phyloP scores from a whole-genome alignment of 2,329 filamentous ascomycete genomes.

The Hypoxylon sp. region DNA sequence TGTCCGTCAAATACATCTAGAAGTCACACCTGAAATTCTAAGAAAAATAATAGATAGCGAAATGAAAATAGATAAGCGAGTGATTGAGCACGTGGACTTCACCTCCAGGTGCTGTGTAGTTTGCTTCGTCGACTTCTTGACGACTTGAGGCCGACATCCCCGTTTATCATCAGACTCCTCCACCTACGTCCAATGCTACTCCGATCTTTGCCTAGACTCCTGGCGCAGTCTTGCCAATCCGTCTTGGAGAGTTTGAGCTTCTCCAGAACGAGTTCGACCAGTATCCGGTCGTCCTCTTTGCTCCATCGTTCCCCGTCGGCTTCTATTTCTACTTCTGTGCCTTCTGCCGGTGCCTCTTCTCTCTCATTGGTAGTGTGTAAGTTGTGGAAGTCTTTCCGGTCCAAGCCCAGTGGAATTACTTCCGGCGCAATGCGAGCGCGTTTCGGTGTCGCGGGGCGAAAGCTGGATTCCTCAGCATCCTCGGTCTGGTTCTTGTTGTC shows the following conservation, averaged over 20 bases:
- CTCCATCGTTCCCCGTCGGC: constrained; percentile 69
- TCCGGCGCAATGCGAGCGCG: constrained; percentile 73
- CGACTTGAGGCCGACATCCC: constrained; percentile 72
- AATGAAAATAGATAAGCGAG: constrained; percentile 31
- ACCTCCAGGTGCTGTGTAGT: constrained; percentile 71
- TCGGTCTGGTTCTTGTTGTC: constrained; percentile 47
- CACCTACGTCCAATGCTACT: constrained; percentile 71
- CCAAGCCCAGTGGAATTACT: constrained; percentile 72
- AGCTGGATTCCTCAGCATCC: constrained; percentile 42
- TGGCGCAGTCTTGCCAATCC: constrained; percentile 78
- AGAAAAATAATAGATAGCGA: constrained; percentile 29
- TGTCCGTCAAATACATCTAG: constrained; percentile 33
- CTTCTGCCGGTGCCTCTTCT: constrained; percentile 51
- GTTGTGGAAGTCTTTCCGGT: constrained; percentile 70
- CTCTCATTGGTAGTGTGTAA: constrained; percentile 58
- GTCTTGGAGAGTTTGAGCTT: constrained; percentile 75
- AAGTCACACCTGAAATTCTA: constrained; percentile 27
- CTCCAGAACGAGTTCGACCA: constrained; percentile 77
- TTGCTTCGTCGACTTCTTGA: constrained; percentile 62
- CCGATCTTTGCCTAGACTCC: constrained; percentile 73
- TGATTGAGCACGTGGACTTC: constrained; percentile 46
- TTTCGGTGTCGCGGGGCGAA: constrained; percentile 70
- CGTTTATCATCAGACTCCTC: constrained; percentile 73
- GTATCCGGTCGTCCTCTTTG: constrained; percentile 73
- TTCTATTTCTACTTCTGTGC: constrained; percentile 61